Evolutionary conservation across 345 rosid genomes (phyloP).

Genomic region (Pugionium cornutum): DNA sequence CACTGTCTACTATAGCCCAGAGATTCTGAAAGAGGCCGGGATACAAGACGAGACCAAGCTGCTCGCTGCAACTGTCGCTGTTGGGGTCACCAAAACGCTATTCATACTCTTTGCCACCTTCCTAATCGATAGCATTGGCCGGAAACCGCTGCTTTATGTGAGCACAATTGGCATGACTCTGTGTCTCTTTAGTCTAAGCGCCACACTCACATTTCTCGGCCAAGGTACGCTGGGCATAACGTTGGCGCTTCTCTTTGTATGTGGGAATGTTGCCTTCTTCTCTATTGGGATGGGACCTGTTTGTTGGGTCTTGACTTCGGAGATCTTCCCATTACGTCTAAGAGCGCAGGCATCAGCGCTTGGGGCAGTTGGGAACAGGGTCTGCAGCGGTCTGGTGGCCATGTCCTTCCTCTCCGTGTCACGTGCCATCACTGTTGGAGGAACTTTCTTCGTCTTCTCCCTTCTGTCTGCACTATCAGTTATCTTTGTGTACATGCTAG

Average conservation of each 20-base stretch:
- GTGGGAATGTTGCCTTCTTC: constrained; percentile 83
- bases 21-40: constrained; percentile 66
- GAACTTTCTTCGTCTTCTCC: constrained; percentile 64
- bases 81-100: constrained; percentile 66
- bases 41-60: constrained; percentile 55
- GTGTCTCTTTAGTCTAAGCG: constrained; percentile 60
- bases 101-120: constrained; percentile 69
- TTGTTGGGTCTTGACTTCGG: constrained; percentile 82
- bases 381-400: constrained; percentile 71
- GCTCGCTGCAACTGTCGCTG: constrained; percentile 75
- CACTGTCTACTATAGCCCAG: constrained; percentile 82
- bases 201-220: constrained; percentile 57
- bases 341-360: constrained; percentile 83
- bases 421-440: constrained; percentile 58
- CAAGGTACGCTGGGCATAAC: constrained; percentile 50
- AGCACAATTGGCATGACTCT: constrained; percentile 86
- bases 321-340: constrained; percentile 71
- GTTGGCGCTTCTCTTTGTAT: constrained; percentile 53
- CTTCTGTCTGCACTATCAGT: constrained; percentile 63
- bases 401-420: constrained; percentile 81
- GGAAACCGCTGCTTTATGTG: constrained; percentile 74
- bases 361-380: constrained; percentile 78
- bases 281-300: constrained; percentile 80
- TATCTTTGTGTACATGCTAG: constrained; percentile 55
- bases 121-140: constrained; percentile 64